Percentiles rank a stretch among this genome's conserved stretches.
Conservation (phyloP, 768 basidiomycete genomes). For the Psilocybe tampanensis region DNA sequence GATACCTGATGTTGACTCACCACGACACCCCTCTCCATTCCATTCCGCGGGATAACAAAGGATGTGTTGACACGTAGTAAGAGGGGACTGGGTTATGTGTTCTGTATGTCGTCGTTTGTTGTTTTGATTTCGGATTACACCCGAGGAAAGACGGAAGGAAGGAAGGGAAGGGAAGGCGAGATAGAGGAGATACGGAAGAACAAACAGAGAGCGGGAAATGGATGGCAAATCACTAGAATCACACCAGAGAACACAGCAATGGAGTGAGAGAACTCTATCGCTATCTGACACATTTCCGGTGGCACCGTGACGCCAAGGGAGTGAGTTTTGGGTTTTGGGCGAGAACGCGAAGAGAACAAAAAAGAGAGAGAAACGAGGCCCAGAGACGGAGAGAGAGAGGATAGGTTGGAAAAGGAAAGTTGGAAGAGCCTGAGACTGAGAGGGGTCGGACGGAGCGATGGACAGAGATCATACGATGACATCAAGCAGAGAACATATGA, state of each 20-base stretch:
- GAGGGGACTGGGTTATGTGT: no score
- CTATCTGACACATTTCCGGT: constrained; percentile 7
- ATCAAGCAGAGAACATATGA: constrained; percentile 6
- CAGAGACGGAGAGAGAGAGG: not conserved
- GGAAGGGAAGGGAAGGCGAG: not conserved
- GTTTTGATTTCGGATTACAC: constrained; percentile 9
- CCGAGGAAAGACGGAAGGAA: constrained; percentile 1
- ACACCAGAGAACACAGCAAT: constrained; percentile 1
- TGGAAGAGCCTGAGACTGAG: not conserved
- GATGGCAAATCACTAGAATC: constrained; percentile 3
- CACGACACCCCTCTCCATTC: not conserved
- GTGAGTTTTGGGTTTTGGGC: no score
- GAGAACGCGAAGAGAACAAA: no score
- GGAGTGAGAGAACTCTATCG: constrained; percentile 10
- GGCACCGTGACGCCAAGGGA: constrained; percentile 3
- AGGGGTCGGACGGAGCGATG: not conserved
- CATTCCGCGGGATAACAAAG: constrained; percentile 5
- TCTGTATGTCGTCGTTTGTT: constrained; percentile 9
- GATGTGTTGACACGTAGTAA: constrained; percentile 11
- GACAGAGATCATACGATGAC: not conserved
- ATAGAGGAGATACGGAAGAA: not conserved
- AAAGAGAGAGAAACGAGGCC: no score
- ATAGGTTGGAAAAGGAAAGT: constrained; percentile 1
- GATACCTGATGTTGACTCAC: constrained; percentile 13
- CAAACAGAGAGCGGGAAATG: not conserved